phyloP scores from a whole-genome alignment of 1,284 basidiomycete genomes.

The Porodaedalea pini region DNA sequence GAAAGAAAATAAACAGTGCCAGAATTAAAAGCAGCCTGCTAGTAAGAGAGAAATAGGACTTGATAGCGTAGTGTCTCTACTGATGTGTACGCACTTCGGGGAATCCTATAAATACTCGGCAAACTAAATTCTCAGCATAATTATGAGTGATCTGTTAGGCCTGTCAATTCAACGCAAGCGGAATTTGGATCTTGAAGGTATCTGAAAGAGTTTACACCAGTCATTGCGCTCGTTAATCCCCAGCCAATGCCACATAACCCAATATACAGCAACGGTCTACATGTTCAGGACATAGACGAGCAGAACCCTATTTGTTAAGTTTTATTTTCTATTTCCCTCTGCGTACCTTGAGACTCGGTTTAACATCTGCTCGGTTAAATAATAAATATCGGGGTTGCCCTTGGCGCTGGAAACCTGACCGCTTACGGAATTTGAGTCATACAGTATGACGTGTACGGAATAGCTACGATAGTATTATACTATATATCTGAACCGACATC shows the following conservation, averaged over 20 bases:
- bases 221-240: constrained; percentile 27
- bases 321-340: neutral
- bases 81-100: constrained; percentile 20
- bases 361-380: constrained; percentile 39
- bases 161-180: neutral
- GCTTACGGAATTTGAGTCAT: constrained; percentile 64
- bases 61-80: neutral
- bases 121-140: constrained; percentile 25
- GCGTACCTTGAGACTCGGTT: constrained; percentile 49
- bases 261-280: constrained; percentile 27
- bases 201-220: constrained; percentile 16
- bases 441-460: constrained; percentile 58
- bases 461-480: constrained; percentile 55
- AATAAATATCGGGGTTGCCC: neutral
- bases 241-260: constrained; percentile 26
- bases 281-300: neutral
- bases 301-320: neutral
- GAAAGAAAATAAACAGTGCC: constrained; percentile 24
- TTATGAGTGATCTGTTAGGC: constrained; percentile 24
- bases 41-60: too few relatives aligned
- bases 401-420: constrained; percentile 41
- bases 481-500: constrained; percentile 44
- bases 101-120: constrained; percentile 27
- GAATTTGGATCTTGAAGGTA: neutral
- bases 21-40: constrained; percentile 23